Conservation (phyloP, 73 alveolate genomes). For the Effrenium voratum region DNA sequence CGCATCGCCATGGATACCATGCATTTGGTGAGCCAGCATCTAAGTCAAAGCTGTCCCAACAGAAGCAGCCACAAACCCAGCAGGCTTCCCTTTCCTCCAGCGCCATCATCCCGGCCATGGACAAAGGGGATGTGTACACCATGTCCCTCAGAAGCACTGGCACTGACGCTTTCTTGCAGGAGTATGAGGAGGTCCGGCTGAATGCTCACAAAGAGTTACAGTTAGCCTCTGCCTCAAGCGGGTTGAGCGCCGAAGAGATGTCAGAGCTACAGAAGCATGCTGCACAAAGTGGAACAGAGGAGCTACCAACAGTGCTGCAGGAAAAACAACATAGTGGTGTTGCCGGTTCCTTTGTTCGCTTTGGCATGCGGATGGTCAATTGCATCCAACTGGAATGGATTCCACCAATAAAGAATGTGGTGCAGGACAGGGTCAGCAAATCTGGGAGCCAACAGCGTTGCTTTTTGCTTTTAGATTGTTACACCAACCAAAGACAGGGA, state of each 20-base stretch:
- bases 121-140: neutral
- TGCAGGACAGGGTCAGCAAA: slow-evolving; percentile 27
- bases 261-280: neutral
- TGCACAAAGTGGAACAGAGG: neutral
- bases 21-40: neutral
- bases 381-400: neutral
- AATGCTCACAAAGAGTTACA: neutral
- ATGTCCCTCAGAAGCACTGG: neutral
- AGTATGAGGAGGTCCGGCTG: neutral
- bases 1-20: neutral
- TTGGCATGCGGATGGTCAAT: neutral
- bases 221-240: neutral
- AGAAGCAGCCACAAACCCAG: neutral
- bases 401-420: neutral
- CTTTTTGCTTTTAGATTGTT: too few species aligned
- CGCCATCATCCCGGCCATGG: neutral
- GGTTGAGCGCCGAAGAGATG: neutral
- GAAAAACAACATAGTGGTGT: neutral
- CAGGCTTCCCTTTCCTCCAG: neutral
- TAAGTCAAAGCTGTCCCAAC: neutral
- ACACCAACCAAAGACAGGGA: too few species aligned
- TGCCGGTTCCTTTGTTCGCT: neutral
- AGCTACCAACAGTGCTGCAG: neutral
- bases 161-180: neutral
- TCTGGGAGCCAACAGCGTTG: too few species aligned